Evolutionary conservation across 2,329 filamentous ascomycete genomes (phyloP).

Genomic region (Epichloe sylvatica): DNA sequence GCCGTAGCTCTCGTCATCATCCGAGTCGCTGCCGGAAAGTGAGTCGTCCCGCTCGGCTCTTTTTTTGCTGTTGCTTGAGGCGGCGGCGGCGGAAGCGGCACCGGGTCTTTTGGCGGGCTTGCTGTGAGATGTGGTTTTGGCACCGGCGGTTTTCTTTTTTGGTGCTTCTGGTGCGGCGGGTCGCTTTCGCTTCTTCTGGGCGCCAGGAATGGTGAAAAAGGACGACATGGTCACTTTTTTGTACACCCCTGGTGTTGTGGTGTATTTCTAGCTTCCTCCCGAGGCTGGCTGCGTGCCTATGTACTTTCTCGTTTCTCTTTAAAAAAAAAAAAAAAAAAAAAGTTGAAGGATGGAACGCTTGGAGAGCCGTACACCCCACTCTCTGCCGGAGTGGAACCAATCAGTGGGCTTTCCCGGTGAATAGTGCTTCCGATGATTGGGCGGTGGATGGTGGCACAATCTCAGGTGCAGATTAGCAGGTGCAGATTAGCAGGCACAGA

Average conservation of each 20-base stretch:
- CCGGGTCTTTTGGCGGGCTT: conserved; percentile 17
- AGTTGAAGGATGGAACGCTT: conserved; percentile 16
- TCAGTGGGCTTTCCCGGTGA: conserved; percentile 11
- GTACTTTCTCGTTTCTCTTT: background rate
- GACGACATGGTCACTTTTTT: conserved; percentile 57
- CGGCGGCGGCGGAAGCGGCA: conserved; percentile 16
- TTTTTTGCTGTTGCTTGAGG: conserved; percentile 27
- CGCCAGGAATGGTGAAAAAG: conserved; percentile 82
- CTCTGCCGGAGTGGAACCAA: conserved; percentile 10
- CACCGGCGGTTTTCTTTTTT: conserved; percentile 45
- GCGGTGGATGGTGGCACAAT: conserved; percentile 23
- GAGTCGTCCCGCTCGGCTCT: conserved; percentile 50
- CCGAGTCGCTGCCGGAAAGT: conserved; percentile 75
- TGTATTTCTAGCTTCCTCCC: background rate
- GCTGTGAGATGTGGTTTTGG: conserved; percentile 22
- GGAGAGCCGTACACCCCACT: conserved; percentile 12
- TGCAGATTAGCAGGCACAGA: background rate
- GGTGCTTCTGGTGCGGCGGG: conserved; percentile 37
- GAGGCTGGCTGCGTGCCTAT: background rate
- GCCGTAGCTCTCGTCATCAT: conserved; percentile 40
- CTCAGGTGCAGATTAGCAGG: background rate
- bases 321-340: conserved; percentile 26
- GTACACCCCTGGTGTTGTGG: background rate
- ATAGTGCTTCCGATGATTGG: conserved; percentile 18
- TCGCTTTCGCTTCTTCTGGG: conserved; percentile 84